Conservation (phyloP, 164 flowering plant species). For the Cinnamomum chago region DNA sequence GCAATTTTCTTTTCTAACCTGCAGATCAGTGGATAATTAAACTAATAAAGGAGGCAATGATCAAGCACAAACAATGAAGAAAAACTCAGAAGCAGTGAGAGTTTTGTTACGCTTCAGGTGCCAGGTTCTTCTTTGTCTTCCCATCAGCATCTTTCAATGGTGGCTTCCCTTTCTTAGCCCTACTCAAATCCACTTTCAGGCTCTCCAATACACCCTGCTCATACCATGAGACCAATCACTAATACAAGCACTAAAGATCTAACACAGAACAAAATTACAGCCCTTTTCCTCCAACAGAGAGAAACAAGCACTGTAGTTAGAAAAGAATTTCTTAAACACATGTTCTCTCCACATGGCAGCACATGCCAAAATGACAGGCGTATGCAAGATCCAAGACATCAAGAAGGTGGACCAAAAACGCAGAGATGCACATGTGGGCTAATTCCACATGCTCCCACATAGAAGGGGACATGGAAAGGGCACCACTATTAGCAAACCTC, state of each 20-base stretch:
- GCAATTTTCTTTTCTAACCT: slow-evolving; percentile 77
- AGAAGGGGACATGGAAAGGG: too few species aligned
- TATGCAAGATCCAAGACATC: neutral
- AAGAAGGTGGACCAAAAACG: neutral
- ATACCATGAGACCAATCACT: slow-evolving; percentile 7
- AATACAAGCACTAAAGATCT: neutral
- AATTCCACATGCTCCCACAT: too few species aligned
- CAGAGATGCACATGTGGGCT: too few species aligned
- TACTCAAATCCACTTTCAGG: slow-evolving; percentile 58
- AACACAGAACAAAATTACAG: slow-evolving; percentile 1
- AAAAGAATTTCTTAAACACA: neutral
- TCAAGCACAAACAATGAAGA: neutral
- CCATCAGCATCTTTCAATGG: slow-evolving; percentile 76
- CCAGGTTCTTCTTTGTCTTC: slow-evolving; percentile 66
- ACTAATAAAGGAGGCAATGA: neutral
- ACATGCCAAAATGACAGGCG: neutral
- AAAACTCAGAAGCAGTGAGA: neutral
- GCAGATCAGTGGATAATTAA: slow-evolving; percentile 17
- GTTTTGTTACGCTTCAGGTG: slow-evolving; percentile 74
- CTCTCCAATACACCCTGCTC: slow-evolving; percentile 54
- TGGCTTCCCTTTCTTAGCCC: slow-evolving; percentile 95
- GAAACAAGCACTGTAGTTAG: neutral
- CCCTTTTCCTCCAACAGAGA: neutral
- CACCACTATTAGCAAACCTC: too few species aligned
- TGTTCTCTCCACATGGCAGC: neutral